These are phyloP conservation scores for Barbarea vulgaris DNA, from an alignment of 345 rosid genomes.

Conservation along the genomic window DNA sequence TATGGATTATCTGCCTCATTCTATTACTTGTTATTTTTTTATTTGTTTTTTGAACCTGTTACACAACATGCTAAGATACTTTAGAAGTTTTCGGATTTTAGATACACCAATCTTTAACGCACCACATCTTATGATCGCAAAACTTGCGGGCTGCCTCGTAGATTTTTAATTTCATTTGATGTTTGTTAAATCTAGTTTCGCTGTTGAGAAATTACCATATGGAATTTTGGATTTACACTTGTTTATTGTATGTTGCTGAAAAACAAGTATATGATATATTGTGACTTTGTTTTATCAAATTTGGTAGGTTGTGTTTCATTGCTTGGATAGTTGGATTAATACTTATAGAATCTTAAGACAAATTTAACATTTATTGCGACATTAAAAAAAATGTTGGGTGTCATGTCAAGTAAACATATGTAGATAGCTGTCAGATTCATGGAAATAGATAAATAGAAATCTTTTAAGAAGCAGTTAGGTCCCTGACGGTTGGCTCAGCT, in stretches of 20 bases:
- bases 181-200: neutral
- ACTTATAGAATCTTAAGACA: neutral
- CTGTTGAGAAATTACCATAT: neutral
- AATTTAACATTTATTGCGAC: conserved; percentile 8
- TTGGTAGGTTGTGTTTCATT: neutral
- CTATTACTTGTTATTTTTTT: too few species aligned
- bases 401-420: conserved; percentile 7
- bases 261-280: neutral
- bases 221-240: neutral
- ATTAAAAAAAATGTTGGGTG: neutral
- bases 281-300: neutral
- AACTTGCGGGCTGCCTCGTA: neutral
- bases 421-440: conserved; percentile 26
- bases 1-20: too few species aligned
- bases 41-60: too few species aligned
- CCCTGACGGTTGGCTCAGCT: conserved; percentile 11
- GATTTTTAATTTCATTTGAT: neutral
- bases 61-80: too few species aligned
- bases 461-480: conserved; percentile 18
- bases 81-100: too few species aligned
- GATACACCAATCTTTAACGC: neutral
- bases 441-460: neutral
- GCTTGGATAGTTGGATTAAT: conserved; percentile 2
- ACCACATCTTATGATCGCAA: neutral
- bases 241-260: neutral